Conservation (phyloP, 2,329 filamentous ascomycete species). For the Cylindrodendrum hubeiense region DNA sequence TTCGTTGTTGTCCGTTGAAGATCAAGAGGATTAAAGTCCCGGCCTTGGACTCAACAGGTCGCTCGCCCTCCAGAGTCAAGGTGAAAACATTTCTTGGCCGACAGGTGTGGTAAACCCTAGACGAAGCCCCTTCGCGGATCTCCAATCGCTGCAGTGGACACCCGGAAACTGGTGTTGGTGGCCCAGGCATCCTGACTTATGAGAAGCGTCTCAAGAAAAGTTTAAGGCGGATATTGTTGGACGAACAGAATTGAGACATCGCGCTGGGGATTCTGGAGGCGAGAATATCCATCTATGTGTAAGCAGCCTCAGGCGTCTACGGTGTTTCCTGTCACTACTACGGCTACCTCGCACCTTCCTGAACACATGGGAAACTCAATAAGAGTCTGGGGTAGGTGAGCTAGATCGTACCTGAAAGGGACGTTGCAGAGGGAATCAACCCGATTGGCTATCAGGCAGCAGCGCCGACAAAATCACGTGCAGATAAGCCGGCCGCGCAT, state of each 20-base stretch:
- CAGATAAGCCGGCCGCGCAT: constrained; percentile 24
- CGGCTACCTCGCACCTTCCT: constrained; percentile 11
- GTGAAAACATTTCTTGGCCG: constrained; percentile 38
- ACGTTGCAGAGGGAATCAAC: constrained; percentile 29
- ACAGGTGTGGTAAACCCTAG: constrained; percentile 38
- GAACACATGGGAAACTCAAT: neutral
- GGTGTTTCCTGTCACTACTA: neutral
- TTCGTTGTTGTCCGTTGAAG: constrained; percentile 35
- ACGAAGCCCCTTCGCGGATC: constrained; percentile 39
- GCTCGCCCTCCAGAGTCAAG: constrained; percentile 46
- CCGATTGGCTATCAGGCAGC: constrained; percentile 40
- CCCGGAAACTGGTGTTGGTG: constrained; percentile 46
- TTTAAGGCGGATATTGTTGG: neutral
- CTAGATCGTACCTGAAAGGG: constrained; percentile 8
- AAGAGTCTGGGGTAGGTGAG: constrained; percentile 12
- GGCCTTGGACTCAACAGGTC: constrained; percentile 18
- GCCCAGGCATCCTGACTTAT: constrained; percentile 40
- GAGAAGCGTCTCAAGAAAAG: neutral
- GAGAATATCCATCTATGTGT: neutral
- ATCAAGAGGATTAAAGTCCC: constrained; percentile 44
- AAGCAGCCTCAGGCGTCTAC: constrained; percentile 1
- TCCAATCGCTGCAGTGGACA: constrained; percentile 48
- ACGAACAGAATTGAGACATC: neutral
- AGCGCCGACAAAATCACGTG: constrained; percentile 12
- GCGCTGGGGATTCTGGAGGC: neutral